phyloP scores from a whole-genome alignment of 2,329 filamentous ascomycete species.

The Emmonsiellopsis sp. region DNA sequence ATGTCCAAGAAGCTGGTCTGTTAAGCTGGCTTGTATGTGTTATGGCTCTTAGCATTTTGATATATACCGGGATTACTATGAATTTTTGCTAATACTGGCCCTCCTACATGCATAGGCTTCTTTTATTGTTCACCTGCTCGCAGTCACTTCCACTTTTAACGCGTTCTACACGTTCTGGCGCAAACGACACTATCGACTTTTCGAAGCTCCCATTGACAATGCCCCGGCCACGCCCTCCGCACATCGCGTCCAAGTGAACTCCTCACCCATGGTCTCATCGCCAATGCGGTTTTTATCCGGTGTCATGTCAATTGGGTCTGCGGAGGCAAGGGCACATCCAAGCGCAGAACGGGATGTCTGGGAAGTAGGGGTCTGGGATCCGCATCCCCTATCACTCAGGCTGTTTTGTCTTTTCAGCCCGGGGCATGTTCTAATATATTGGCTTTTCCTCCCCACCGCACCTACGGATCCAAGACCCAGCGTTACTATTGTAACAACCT shows the following conservation, averaged over 20 bases:
- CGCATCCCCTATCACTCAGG: slow-evolving; percentile 69
- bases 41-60: neutral
- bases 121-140: slow-evolving; percentile 62
- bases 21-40: slow-evolving; percentile 53
- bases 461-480: slow-evolving; percentile 72
- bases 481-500: slow-evolving; percentile 71
- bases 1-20: slow-evolving; percentile 57
- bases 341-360: slow-evolving; percentile 72
- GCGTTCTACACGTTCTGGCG: slow-evolving; percentile 73
- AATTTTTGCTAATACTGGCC: slow-evolving; percentile 9
- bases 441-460: slow-evolving; percentile 72
- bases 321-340: slow-evolving; percentile 77
- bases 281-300: slow-evolving; percentile 67
- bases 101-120: slow-evolving; percentile 44
- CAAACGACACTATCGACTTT: slow-evolving; percentile 80
- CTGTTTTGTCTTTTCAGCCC: slow-evolving; percentile 90
- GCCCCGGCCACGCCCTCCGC: slow-evolving; percentile 74
- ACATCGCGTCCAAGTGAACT: slow-evolving; percentile 78
- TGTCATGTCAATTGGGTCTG: slow-evolving; percentile 58
- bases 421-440: slow-evolving; percentile 84
- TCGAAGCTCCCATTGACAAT: slow-evolving; percentile 74
- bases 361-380: slow-evolving; percentile 92
- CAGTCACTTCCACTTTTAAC: slow-evolving; percentile 61
- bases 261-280: slow-evolving; percentile 66
- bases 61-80: slow-evolving; percentile 5